A percentile compares a stretch with the other conserved stretches of the same genome.
Conservation (phyloP, 176 grass and related monocot genomes). For the Bromus sterilis region DNA sequence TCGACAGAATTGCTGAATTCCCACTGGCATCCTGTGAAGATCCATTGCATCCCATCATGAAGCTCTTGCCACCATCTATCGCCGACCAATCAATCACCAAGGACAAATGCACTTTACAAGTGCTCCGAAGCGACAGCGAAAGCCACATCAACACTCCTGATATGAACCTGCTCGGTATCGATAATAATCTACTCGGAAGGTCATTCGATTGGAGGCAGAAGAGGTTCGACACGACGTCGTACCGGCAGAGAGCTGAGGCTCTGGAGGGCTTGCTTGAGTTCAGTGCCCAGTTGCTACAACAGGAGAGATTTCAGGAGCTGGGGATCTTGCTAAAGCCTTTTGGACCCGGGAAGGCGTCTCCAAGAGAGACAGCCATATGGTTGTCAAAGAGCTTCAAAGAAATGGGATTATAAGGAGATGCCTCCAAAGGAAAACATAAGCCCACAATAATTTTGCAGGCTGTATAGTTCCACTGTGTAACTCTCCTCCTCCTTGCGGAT, state of each 20-base stretch:
- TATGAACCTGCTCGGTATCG: slow-evolving; percentile 13
- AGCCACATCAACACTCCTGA: slow-evolving; percentile 6
- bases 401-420: too few species aligned
- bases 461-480: slow-evolving; percentile 23
- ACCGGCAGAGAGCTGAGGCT: slow-evolving; percentile 73
- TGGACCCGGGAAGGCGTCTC: too few species aligned
- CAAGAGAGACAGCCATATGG: too few species aligned
- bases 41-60: slow-evolving; percentile 24
- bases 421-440: slow-evolving; percentile 7
- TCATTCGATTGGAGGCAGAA: slow-evolving; percentile 55
- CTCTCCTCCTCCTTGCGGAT: background rate
- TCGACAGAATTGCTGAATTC: slow-evolving; percentile 66
- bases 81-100: slow-evolving; percentile 73
- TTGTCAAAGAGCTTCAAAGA: too few species aligned
- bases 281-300: slow-evolving; percentile 74
- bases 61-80: background rate
- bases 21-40: slow-evolving; percentile 55
- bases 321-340: too few species aligned
- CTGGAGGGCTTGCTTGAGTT: slow-evolving; percentile 86
- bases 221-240: slow-evolving; percentile 60
- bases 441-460: background rate
- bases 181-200: too few species aligned
- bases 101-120: slow-evolving; percentile 87
- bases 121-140: slow-evolving; percentile 30
- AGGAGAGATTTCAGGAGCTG: too few species aligned